Base-by-base conservation (phyloP, 208 protist species). In the Leishmania aethiopica region DNA sequence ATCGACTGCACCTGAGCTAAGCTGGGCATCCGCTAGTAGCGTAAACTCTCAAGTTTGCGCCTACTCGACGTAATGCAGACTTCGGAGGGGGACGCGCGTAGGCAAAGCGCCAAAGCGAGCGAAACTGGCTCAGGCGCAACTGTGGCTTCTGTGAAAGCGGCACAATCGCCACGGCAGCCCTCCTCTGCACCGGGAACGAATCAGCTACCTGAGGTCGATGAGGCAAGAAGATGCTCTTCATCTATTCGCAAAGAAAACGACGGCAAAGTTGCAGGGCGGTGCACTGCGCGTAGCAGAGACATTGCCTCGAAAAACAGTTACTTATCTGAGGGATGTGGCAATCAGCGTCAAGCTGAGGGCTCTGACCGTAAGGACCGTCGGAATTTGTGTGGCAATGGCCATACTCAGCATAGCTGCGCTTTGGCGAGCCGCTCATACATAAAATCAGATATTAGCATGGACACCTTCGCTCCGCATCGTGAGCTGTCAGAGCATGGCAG, bases 201-300 rank as follows among this genome's bases (percentile, higher is more conserved):
- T 11, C 75, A 35, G 35, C 37, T 67, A 49, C 55, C 75, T 25
- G 57, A 0, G 7, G 53, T 67, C 53, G 75, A 67, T 35, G 40
- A 66, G 8, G n/a, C 55, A 45, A 42, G 75, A 47, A 28, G 13
- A 49, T 7, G 32, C 32, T 67, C 75, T 51, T 64, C 35, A 22
- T 35, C 75, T 66, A 47, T 64, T 60, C 57, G 25, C 32, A 17
- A 67, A 15, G 11, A 35, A 19, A 51, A 8, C 53, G 40, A 66
- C 22, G 10, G 40, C 25, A 11, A 40, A 57, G 57, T 47, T 25
- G 49, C n/a, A 72, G 35, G 10, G 47, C 37, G 75, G 22, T 79
- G 66, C 42, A 57, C 75, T 60, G 60, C 59, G 40, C 66, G 55
- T 4, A 84, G 75, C 45, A 72, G 75, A 57, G 69, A 75, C 51